Evolutionary conservation across 2,329 filamentous ascomycete species (phyloP), one percentile per base, ranked within the genome.

Genomic region (Stemphylium beticola): DNA sequence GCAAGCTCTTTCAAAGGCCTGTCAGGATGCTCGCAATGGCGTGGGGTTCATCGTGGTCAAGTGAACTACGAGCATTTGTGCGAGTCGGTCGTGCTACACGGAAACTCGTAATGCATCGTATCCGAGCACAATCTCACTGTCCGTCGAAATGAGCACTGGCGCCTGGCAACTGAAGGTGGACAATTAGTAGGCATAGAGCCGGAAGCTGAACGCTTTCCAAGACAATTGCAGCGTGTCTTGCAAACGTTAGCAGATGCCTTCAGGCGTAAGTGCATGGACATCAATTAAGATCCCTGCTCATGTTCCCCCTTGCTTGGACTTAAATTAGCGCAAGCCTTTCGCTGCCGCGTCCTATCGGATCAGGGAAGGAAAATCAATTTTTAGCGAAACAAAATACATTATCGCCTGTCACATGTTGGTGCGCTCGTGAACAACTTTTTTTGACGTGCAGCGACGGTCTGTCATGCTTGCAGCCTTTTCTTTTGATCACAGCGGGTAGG

Each of bases 21-120:
- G 81, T 64, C 78, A 82, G 63, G 77, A 74, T 50, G 85, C 85
- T 3, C 80, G 85, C 49, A 78, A 81, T 48, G 85, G 86, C 0
- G 77, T 85, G 54, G 85, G 82, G 1, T 85, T 88, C 58, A 77
- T 87, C 63, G 78, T 77, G 61, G 80, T 87, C 20, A 87, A 85
- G 73, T 87, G 70, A 76, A 57, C n/a, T 43, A 50, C 33, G 49
- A 57, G 29, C 65, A 68, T 68, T 67, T 65, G 64, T 71, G 65
- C 58, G 15, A 15, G 33, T 64, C 49, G 53, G 43, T 59, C 66
- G 70, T 68, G 60, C 64, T 50, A 72, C 65, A 45, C 44, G 18
- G 18, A 39, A 41, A 39, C 43, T 41, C 55, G 65, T 69, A 57
- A 57, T 53, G 71, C 67, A 59, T 44, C 22, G 45, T 56, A 66